These are phyloP conservation scores for Cladorrhinum sp. DNA, from an alignment of 2,329 filamentous ascomycete genomes.

Conservation along the genomic window DNA sequence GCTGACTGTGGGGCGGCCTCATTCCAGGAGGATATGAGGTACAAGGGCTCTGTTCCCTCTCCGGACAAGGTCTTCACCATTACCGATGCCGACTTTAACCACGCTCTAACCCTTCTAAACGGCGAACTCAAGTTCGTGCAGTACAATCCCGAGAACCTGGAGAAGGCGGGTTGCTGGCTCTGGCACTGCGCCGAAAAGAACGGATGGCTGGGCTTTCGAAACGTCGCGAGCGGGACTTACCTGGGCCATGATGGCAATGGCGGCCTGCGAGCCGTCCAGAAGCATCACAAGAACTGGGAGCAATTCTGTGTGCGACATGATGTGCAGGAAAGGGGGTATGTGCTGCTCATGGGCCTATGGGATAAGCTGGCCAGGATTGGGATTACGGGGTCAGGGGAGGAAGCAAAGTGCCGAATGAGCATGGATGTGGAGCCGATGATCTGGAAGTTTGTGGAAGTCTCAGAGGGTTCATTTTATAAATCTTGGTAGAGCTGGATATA, in stretches of 20 bases:
- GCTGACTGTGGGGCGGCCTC: no score
- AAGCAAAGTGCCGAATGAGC: not conserved
- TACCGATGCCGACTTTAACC: not conserved
- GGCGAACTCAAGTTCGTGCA: not conserved
- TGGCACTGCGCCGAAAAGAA: not conserved
- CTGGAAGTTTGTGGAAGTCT: slow-evolving; percentile 2
- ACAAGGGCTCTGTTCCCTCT: not conserved
- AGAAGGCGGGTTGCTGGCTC: not conserved
- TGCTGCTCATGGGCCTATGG: not conserved
- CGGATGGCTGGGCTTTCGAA: slow-evolving; percentile 6
- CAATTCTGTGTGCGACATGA: not conserved
- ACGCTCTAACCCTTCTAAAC: not conserved
- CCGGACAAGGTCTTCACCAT: not conserved
- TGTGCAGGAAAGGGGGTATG: not conserved
- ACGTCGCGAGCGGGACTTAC: not conserved
- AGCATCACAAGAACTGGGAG: not conserved
- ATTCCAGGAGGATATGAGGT: not conserved
- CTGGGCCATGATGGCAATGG: not conserved
- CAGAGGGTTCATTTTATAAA: no score
- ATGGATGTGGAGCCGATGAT: not conserved
- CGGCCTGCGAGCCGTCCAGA: not conserved
- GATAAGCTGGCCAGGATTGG: not conserved
- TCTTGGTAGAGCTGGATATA: no score
- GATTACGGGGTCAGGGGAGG: not conserved
- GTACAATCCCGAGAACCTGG: not conserved